Evolutionary conservation across 2,329 filamentous ascomycete species (phyloP).

Genomic region (Penicillium concentricum): DNA sequence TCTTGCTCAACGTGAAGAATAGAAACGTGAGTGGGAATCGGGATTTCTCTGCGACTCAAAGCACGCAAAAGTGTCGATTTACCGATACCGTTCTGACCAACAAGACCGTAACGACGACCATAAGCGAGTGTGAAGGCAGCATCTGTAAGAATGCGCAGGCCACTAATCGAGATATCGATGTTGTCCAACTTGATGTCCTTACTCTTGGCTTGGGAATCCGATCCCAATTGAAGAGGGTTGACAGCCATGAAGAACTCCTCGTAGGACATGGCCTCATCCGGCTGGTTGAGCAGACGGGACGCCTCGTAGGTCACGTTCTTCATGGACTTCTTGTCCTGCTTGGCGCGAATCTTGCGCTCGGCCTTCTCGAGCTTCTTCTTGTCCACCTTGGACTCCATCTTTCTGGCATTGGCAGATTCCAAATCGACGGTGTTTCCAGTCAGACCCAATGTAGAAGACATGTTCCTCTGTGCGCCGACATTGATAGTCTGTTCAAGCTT

Average conservation of each 20-base stretch:
- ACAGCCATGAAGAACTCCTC: slow-evolving; percentile 99
- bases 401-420: slow-evolving; percentile 86
- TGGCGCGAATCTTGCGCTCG: slow-evolving; percentile 93
- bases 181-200: slow-evolving; percentile 99
- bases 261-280: slow-evolving; percentile 83
- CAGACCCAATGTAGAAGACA: slow-evolving; percentile 91
- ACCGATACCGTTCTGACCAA: slow-evolving; percentile 99
- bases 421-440: slow-evolving; percentile 82
- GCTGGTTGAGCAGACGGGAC: slow-evolving; percentile 79
- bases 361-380: slow-evolving; percentile 99
- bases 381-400: slow-evolving; percentile 96
- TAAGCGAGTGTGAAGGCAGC: slow-evolving; percentile 88
- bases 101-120: slow-evolving; percentile 90
- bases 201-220: slow-evolving; percentile 73
- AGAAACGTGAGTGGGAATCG: slow-evolving; percentile 94
- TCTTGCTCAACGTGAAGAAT: slow-evolving; percentile 99
- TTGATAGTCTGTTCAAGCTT: slow-evolving; percentile 93
- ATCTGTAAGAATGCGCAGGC: slow-evolving; percentile 83
- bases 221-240: slow-evolving; percentile 87
- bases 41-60: slow-evolving; percentile 85
- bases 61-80: slow-evolving; percentile 93
- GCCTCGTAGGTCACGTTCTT: slow-evolving; percentile 98
- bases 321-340: slow-evolving; percentile 97
- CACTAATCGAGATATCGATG: slow-evolving; percentile 90
- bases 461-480: slow-evolving; percentile 89